phyloP scores from a whole-genome alignment of 257 asterid genomes.

The Ligustrum vulgare region DNA sequence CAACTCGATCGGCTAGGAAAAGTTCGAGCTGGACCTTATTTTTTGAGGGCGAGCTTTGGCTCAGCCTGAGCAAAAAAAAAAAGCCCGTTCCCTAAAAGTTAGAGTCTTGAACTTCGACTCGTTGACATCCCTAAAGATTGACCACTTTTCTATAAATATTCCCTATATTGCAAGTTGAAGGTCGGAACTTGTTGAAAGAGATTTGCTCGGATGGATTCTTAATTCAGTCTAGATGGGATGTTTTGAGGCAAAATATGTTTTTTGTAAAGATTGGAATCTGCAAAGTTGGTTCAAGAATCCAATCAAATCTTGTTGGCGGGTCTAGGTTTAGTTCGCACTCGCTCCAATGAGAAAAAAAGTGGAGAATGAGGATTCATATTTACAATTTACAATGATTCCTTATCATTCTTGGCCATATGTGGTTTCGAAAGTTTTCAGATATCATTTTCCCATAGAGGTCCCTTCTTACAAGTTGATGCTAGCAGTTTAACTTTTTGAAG shows the following conservation, averaged over 20 bases:
- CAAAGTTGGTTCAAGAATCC: not conserved
- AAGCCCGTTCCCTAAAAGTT: no score
- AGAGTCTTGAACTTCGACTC: no score
- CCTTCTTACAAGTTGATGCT: constrained; percentile 9
- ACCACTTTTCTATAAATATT: constrained; percentile 10
- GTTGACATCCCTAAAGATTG: no score
- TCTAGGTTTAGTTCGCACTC: not conserved
- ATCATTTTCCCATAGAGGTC: not conserved
- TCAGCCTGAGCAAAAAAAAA: no score
- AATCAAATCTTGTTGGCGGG: not conserved
- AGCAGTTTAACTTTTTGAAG: not conserved
- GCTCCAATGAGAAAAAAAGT: not conserved
- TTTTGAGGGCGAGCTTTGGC: no score
- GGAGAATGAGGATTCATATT: not conserved
- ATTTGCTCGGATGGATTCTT: constrained; percentile 27
- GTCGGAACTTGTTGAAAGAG: constrained; percentile 22
- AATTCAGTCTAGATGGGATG: not conserved
- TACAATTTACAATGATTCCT: not conserved
- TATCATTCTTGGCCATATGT: constrained; percentile 8
- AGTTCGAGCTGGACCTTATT: no score
- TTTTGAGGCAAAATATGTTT: not conserved
- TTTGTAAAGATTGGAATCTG: not conserved
- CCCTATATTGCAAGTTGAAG: constrained; percentile 35
- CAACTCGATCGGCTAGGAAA: no score
- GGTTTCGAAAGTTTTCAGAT: not conserved